phyloP scores from a whole-genome alignment of 1,284 basidiomycete genomes.

The Ceratobasidium sp. region DNA sequence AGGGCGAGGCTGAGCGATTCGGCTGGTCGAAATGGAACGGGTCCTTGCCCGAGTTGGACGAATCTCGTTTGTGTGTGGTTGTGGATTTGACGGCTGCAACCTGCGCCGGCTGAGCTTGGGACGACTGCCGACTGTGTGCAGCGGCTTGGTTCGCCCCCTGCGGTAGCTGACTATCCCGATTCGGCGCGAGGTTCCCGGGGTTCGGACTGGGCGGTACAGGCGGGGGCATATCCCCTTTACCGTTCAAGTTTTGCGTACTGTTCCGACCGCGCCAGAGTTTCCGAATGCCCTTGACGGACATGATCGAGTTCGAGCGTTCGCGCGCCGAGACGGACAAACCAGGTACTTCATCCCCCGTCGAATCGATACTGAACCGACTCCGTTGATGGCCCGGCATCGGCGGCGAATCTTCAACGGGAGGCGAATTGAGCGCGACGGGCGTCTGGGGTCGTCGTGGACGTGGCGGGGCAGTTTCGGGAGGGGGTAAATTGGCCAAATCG shows the following conservation, averaged over 20 bases:
- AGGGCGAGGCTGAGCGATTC: conserved; percentile 22
- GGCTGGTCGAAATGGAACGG: conserved; percentile 50
- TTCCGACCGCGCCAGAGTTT: conserved; percentile 45
- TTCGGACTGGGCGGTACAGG: neutral
- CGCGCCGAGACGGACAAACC: conserved; percentile 11
- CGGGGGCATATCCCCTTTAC: conserved; percentile 13
- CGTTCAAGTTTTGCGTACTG: conserved; percentile 39
- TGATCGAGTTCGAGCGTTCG: conserved; percentile 44
- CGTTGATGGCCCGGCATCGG: conserved; percentile 26
- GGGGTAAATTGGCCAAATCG: conserved; percentile 30
- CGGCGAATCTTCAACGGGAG: conserved; percentile 24
- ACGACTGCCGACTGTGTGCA: conserved; percentile 18
- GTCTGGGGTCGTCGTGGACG: conserved; percentile 36
- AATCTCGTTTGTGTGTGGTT: conserved; percentile 26
- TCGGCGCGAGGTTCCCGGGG: neutral
- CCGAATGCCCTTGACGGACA: conserved; percentile 46
- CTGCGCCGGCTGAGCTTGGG: conserved; percentile 29
- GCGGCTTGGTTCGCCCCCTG: neutral
- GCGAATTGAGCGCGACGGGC: conserved; percentile 34
- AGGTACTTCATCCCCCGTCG: conserved; percentile 23
- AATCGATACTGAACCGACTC: conserved; percentile 37
- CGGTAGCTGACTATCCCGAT: conserved; percentile 31
- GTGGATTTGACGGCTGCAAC: conserved; percentile 24
- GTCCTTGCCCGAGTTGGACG: conserved; percentile 48
- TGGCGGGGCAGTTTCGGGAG: conserved; percentile 24